phyloP scores from a whole-genome alignment of 1,139 yeast species.

The Zygotorulaspora mrakii region DNA sequence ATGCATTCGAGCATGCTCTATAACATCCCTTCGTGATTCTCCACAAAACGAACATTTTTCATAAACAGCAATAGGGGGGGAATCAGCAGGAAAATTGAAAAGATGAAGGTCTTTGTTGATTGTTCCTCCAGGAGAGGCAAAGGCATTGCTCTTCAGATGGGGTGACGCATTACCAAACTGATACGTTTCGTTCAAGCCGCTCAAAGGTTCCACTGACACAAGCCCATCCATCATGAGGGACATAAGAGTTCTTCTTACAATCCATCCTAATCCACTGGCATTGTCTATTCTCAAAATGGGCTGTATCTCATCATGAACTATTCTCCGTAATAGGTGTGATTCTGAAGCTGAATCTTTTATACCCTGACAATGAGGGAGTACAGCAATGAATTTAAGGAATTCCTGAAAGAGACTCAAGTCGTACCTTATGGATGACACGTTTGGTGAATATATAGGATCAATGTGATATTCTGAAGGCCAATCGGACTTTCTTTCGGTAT shows the following conservation, averaged over 20 bases:
- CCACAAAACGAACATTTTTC: slow-evolving; percentile 82
- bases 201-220: slow-evolving; percentile 80
- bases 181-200: slow-evolving; percentile 74
- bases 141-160: slow-evolving; percentile 8
- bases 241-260: slow-evolving; percentile 57
- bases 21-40: slow-evolving; percentile 61
- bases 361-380: slow-evolving; percentile 33
- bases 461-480: slow-evolving; percentile 12
- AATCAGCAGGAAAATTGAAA: slow-evolving; percentile 42
- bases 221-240: slow-evolving; percentile 71
- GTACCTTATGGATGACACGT: slow-evolving; percentile 53
- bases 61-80: slow-evolving; percentile 69
- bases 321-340: slow-evolving; percentile 58
- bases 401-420: slow-evolving; percentile 46
- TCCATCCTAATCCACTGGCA: slow-evolving; percentile 61
- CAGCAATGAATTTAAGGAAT: slow-evolving; percentile 38
- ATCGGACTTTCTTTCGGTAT: slow-evolving; percentile 16
- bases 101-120: slow-evolving; percentile 32
- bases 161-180: slow-evolving; percentile 28
- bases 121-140: slow-evolving; percentile 7
- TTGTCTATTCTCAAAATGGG: slow-evolving; percentile 58
- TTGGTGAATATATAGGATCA: slow-evolving; percentile 48
- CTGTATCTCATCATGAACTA: slow-evolving; percentile 77
- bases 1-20: slow-evolving; percentile 76
- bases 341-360: slow-evolving; percentile 41